Evolutionary conservation across 1,284 basidiomycete species (phyloP).

Genomic region (Cutaneotrichosporon cavernicola): DNA sequence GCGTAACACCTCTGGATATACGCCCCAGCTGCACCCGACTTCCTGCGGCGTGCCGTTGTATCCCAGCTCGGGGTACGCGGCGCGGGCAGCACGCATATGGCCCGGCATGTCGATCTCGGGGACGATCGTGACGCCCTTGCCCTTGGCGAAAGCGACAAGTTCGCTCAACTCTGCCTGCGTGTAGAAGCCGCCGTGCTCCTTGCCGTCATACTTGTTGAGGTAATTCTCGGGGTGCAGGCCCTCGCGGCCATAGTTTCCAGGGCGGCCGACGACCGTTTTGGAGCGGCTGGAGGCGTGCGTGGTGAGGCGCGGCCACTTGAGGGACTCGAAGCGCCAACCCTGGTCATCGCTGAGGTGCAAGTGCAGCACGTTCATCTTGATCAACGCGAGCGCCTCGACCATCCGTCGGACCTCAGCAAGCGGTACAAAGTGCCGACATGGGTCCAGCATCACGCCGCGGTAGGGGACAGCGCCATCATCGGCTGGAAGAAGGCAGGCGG

Average conservation of each 20-base stretch:
- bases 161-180: constrained; percentile 23
- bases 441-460: constrained; percentile 27
- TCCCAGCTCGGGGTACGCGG: constrained; percentile 28
- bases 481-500: constrained; percentile 7
- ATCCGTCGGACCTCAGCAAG: constrained; percentile 16
- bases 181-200: constrained; percentile 25
- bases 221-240: constrained; percentile 27
- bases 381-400: constrained; percentile 20
- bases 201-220: constrained; percentile 22
- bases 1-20: constrained; percentile 26
- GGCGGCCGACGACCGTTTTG: constrained; percentile 21
- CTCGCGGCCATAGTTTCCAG: constrained; percentile 12
- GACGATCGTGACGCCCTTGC: constrained; percentile 21
- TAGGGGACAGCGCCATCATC: constrained; percentile 23
- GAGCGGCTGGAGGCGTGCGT: constrained; percentile 12
- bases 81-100: constrained; percentile 28
- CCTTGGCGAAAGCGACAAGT: constrained; percentile 18
- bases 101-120: constrained; percentile 31
- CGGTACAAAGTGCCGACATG: constrained; percentile 21
- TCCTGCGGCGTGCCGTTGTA: constrained; percentile 16
- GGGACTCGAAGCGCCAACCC: constrained; percentile 29
- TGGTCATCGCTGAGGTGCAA: constrained; percentile 29
- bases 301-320: constrained; percentile 26
- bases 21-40: constrained; percentile 21
- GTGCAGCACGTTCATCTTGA: constrained; percentile 27